Conservation (phyloP, 495 filamentous ascomycete genomes). For the Glutinoglossum americanum region DNA sequence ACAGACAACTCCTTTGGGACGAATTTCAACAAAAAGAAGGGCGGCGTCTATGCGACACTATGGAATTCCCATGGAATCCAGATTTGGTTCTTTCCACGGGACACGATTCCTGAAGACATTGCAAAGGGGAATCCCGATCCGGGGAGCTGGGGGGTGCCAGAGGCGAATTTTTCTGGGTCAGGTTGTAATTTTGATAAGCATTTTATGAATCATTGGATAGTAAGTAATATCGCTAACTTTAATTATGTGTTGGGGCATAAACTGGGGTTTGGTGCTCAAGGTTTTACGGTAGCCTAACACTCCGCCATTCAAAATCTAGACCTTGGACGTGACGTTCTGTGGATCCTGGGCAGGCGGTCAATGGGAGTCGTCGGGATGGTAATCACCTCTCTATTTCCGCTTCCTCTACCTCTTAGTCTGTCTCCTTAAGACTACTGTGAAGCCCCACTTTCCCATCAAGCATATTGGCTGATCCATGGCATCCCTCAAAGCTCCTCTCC, state of each 20-base stretch:
- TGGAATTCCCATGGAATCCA: slow-evolving; percentile 46
- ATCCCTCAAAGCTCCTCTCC: neutral
- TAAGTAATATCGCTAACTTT: neutral
- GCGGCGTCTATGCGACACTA: slow-evolving; percentile 61
- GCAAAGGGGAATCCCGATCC: slow-evolving; percentile 35
- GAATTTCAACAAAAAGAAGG: slow-evolving; percentile 47
- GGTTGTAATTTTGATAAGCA: slow-evolving; percentile 45
- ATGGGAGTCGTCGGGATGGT: slow-evolving; percentile 15
- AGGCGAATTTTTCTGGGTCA: slow-evolving; percentile 36
- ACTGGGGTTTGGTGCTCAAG: neutral
- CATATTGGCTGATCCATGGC: neutral
- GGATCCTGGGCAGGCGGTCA: slow-evolving; percentile 70
- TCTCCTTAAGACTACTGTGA: too few species aligned
- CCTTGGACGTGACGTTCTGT: slow-evolving; percentile 74
- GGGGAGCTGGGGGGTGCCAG: slow-evolving; percentile 41
- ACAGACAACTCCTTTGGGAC: slow-evolving; percentile 36
- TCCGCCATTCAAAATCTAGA: neutral
- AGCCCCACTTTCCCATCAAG: neutral
- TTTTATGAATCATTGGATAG: slow-evolving; percentile 52
- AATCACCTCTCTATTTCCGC: neutral
- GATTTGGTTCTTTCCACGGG: slow-evolving; percentile 60
- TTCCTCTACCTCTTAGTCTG: neutral
- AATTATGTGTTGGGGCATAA: neutral
- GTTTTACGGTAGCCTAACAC: too few species aligned
- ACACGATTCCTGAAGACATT: slow-evolving; percentile 35